Percentiles rank a stretch among this genome's conserved stretches.
Evolutionary conservation across 176 grass and related monocot genomes (phyloP).

Genomic region (Hordeum marinum): DNA sequence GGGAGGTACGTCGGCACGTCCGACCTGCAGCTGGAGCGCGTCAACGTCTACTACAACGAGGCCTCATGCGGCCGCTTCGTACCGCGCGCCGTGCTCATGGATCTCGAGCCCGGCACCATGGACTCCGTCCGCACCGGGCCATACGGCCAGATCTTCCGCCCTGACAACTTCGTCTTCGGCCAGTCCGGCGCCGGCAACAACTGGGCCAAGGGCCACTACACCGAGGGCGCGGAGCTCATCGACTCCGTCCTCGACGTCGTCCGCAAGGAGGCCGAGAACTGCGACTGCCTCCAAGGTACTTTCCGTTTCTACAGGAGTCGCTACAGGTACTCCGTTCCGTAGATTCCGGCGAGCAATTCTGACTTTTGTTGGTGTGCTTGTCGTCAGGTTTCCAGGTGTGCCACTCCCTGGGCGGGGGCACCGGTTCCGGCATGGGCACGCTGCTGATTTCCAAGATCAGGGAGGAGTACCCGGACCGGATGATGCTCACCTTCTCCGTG

Average conservation of each 20-base stretch:
- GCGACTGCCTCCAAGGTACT: constrained; percentile 87
- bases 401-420: constrained; percentile 74
- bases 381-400: constrained; percentile 69
- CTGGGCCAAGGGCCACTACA: constrained; percentile 98
- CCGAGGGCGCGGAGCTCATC: constrained; percentile 92
- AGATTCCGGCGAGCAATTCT: neutral
- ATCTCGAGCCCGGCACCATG: constrained; percentile 91
- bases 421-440: constrained; percentile 75
- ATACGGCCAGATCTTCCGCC: constrained; percentile 70
- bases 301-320: neutral
- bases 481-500: constrained; percentile 92
- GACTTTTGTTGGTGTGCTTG: neutral
- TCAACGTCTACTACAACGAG: constrained; percentile 90
- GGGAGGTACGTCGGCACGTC: constrained; percentile 59
- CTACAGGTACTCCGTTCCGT: constrained; percentile 9
- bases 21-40: constrained; percentile 73
- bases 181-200: constrained; percentile 92
- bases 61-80: constrained; percentile 74
- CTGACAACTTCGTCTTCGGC: constrained; percentile 90
- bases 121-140: constrained; percentile 68
- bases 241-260: constrained; percentile 93
- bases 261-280: constrained; percentile 95
- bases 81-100: constrained; percentile 78
- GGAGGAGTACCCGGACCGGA: constrained; percentile 79
- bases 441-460: constrained; percentile 83